Evolutionary conservation across 202 grass and related monocot species (phyloP).

Genomic region (Hordeum pubiflorum): DNA sequence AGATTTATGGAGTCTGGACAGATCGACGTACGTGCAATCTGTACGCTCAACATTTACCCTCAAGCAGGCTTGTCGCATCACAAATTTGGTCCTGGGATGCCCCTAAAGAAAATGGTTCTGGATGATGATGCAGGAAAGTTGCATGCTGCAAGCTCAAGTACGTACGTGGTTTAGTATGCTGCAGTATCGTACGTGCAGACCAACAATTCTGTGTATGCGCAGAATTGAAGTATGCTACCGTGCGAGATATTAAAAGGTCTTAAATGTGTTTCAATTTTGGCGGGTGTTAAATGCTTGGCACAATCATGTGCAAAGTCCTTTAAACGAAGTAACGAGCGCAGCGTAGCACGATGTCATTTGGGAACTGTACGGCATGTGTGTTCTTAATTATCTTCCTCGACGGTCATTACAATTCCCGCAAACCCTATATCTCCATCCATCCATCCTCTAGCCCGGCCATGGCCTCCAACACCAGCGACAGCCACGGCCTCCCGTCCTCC

Average conservation of each 20-base stretch:
- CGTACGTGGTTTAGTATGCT: neutral
- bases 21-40: neutral
- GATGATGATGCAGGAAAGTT: neutral
- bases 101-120: too few relatives aligned
- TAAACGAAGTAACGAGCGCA: neutral
- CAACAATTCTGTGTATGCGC: neutral
- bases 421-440: constrained; percentile 23
- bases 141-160: neutral
- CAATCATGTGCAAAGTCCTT: neutral
- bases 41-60: neutral
- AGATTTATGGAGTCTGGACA: neutral
- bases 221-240: neutral
- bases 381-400: too few relatives aligned
- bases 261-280: neutral
- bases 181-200: neutral
- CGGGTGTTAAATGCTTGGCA: neutral
- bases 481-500: constrained; percentile 35
- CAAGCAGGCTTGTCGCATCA: neutral
- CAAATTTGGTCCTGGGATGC: too few relatives aligned
- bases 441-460: constrained; percentile 13
- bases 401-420: neutral
- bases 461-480: constrained; percentile 51
- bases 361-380: neutral
- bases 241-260: neutral
- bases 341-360: neutral